phyloP scores from a whole-genome alignment of 2,329 filamentous ascomycete genomes.

The Metarhizium guizhouense region DNA sequence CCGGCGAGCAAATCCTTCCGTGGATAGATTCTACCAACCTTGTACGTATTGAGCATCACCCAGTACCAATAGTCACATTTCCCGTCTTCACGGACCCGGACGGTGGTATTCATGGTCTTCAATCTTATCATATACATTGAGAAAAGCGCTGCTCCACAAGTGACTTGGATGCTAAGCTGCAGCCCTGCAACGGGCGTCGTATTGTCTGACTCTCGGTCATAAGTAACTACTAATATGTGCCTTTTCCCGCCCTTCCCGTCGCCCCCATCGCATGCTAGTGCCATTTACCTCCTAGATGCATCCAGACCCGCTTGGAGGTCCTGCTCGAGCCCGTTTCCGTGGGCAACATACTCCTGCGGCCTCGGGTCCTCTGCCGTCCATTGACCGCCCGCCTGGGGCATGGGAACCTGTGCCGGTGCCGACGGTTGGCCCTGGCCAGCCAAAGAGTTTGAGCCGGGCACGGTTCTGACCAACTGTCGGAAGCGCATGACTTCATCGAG shows the following conservation, averaged over 20 bases:
- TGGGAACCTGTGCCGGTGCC: slow-evolving; percentile 38
- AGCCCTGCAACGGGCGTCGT: background rate
- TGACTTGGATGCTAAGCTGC: background rate
- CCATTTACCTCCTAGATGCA: slow-evolving; percentile 16
- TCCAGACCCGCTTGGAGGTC: slow-evolving; percentile 44
- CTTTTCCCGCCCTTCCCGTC: background rate
- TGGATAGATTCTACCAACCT: no score
- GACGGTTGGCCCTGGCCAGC: slow-evolving; percentile 27
- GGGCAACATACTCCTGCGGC: slow-evolving; percentile 47
- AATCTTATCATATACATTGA: background rate
- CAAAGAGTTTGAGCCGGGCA: slow-evolving; percentile 28
- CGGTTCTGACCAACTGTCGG: slow-evolving; percentile 53
- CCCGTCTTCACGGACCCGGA: background rate
- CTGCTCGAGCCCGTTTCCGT: slow-evolving; percentile 44
- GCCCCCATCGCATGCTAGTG: background rate
- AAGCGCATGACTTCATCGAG: slow-evolving; percentile 88
- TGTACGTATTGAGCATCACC: background rate
- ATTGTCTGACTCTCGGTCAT: background rate
- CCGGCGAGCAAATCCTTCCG: no score
- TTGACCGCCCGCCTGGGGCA: slow-evolving; percentile 39
- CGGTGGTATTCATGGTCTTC: background rate
- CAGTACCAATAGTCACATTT: background rate
- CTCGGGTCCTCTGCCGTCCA: slow-evolving; percentile 53
- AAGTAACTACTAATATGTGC: background rate
- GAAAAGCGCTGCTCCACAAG: background rate